These are phyloP conservation scores for Scutellaria minor DNA, from an alignment of 257 asterid species.

Conservation along the genomic window DNA sequence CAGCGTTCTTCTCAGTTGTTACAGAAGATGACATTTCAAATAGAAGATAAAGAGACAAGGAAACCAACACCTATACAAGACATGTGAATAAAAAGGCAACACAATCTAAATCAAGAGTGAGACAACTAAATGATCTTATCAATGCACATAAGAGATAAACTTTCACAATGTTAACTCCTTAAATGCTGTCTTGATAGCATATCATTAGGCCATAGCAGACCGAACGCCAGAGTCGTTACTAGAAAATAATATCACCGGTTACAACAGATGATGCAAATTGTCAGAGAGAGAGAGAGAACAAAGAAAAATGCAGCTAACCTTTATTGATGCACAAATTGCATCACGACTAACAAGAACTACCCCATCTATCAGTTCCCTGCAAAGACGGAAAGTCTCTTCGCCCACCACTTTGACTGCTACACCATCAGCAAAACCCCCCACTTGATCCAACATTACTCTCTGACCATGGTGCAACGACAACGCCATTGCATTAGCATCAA, in stretches of 20 bases:
- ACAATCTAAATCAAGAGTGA: background rate
- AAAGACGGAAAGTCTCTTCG: conserved; percentile 80
- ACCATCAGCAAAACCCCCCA: conserved; percentile 97
- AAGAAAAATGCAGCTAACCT: conserved; percentile 51
- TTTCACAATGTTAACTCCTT: conserved; percentile 7
- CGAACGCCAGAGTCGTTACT: conserved; percentile 16
- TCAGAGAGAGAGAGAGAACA: conserved; percentile 2
- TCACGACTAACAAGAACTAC: conserved; percentile 69
- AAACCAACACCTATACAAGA: background rate
- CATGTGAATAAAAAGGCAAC: background rate
- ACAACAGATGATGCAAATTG: conserved; percentile 16
- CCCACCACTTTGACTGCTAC: conserved; percentile 98
- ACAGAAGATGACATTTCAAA: conserved; percentile 10
- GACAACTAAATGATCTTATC: background rate
- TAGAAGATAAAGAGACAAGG: background rate
- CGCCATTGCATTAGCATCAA: conserved; percentile 95
- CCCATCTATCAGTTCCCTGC: conserved; percentile 85
- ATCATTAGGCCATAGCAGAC: conserved; percentile 1
- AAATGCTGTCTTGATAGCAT: conserved; percentile 16
- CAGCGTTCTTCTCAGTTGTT: background rate
- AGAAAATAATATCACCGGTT: background rate
- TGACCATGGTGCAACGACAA: conserved; percentile 78
- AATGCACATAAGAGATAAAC: background rate
- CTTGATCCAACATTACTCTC: conserved; percentile 85
- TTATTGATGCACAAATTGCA: conserved; percentile 91